These are phyloP conservation scores for Dionaea muscipula DNA, from an alignment of 179 eudicot species.

Conservation along the genomic window DNA sequence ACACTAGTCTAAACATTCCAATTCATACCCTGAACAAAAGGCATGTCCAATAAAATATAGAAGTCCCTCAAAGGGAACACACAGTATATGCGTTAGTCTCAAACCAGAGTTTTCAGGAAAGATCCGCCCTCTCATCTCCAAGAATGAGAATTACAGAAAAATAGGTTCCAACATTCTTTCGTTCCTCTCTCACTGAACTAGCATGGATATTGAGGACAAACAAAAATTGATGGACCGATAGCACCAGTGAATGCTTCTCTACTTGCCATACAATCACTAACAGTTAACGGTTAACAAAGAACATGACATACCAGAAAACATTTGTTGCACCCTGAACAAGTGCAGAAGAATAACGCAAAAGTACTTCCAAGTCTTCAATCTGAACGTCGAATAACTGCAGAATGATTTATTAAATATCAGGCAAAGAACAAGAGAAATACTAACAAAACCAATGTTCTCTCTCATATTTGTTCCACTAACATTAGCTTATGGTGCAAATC, in stretches of 20 bases:
- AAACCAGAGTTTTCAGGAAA: too few relatives aligned
- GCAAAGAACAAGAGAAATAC: background rate
- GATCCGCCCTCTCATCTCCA: too few relatives aligned
- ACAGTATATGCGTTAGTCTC: too few relatives aligned
- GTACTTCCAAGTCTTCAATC: constrained; percentile 68
- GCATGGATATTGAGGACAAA: background rate
- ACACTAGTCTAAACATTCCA: too few relatives aligned
- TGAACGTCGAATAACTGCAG: constrained; percentile 79
- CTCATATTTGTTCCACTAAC: background rate
- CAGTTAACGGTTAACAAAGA: background rate
- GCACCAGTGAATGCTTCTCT: background rate
- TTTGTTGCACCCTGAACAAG: constrained; percentile 92
- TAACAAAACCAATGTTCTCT: background rate
- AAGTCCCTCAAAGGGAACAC: too few relatives aligned
- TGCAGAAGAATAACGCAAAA: constrained; percentile 89
- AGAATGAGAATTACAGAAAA: too few relatives aligned
- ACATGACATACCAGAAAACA: constrained; percentile 67
- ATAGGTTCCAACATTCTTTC: too few relatives aligned
- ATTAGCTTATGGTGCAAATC: too few relatives aligned
- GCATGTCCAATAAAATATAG: too few relatives aligned
- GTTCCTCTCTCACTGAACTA: too few relatives aligned
- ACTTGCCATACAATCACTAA: background rate
- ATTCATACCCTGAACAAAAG: too few relatives aligned
- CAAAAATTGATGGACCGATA: background rate
- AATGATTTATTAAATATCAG: background rate